A percentile compares a stretch with the other conserved stretches of the same genome.
phyloP scores from a whole-genome alignment of 345 rosid species.

The Eucalyptus erythrocorys region DNA sequence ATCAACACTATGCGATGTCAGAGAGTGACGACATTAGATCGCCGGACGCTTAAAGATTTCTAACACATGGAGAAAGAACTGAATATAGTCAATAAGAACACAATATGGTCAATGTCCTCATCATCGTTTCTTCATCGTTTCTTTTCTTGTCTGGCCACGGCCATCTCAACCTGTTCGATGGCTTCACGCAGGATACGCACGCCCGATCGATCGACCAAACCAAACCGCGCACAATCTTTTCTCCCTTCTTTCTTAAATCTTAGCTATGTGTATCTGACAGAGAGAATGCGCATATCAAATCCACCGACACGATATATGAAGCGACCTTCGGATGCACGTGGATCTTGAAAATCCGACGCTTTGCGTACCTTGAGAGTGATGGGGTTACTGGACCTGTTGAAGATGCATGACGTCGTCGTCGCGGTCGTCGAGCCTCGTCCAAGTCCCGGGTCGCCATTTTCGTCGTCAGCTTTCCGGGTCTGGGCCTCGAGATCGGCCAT shows the following conservation, averaged over 20 bases:
- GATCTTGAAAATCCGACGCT: not conserved
- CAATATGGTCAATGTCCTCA: not conserved
- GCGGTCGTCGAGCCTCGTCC: not conserved
- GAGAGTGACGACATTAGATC: not conserved
- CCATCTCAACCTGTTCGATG: not conserved
- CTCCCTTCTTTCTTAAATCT: not conserved
- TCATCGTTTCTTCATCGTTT: not conserved
- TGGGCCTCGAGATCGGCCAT: not conserved
- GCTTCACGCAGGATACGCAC: not conserved
- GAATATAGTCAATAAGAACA: not conserved
- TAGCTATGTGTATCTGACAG: not conserved
- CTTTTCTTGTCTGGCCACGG: not conserved
- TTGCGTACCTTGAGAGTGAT: not conserved
- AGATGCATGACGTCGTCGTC: not conserved
- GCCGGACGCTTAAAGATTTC: not conserved
- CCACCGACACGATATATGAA: not conserved
- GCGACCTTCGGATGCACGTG: not conserved
- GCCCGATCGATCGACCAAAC: not conserved
- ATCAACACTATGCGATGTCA: not conserved
- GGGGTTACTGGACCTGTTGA: not conserved
- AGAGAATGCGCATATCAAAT: not conserved
- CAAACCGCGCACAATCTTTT: not conserved
- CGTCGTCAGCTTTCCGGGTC: not conserved
- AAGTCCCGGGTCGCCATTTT: not conserved
- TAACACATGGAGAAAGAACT: not conserved